A percentile compares a stretch with the other conserved stretches of the same genome.
These are phyloP conservation scores for Pseudozyma tsukubaensis DNA, from an alignment of 1,284 basidiomycete species.

Conservation along the genomic window DNA sequence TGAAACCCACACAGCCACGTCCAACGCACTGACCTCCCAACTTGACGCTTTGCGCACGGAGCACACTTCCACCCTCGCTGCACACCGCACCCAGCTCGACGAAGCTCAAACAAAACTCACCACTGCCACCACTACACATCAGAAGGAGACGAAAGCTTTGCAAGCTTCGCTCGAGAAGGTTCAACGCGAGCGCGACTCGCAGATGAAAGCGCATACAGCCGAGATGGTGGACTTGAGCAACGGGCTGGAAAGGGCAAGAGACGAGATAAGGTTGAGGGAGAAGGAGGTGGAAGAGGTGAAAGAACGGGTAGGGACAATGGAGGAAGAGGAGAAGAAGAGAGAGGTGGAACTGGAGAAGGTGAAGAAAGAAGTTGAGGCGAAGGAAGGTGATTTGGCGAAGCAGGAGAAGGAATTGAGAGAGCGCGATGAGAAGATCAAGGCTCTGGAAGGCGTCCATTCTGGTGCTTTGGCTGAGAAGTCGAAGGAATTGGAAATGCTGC, in stretches of 20 bases:
- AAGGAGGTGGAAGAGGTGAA: conserved; percentile 24
- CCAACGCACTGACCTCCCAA: conserved; percentile 17
- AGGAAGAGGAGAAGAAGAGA: conserved; percentile 9
- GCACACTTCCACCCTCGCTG: conserved; percentile 12
- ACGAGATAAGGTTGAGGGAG: conserved; percentile 21
- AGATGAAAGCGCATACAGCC: conserved; percentile 30
- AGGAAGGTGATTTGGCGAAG: neutral
- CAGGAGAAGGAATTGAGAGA: conserved; percentile 6
- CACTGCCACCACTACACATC: conserved; percentile 8
- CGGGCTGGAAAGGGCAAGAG: conserved; percentile 19
- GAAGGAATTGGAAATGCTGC: conserved; percentile 9
- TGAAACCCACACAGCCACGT: conserved; percentile 4
- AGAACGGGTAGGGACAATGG: neutral
- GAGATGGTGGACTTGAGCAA: conserved; percentile 44
- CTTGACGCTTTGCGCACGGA: conserved; percentile 13
- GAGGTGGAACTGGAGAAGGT: conserved; percentile 12
- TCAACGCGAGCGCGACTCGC: conserved; percentile 30
- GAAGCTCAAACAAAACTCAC: conserved; percentile 9
- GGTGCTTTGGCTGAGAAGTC: conserved; percentile 11
- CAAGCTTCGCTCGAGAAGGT: conserved; percentile 24
- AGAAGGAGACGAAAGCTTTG: conserved; percentile 22
- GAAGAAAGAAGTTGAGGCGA: conserved; percentile 11
- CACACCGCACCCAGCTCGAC: conserved; percentile 19
- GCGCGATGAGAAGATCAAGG: conserved; percentile 24
- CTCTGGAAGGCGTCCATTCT: conserved; percentile 13